Conservation (phyloP, 345 rosid genomes). For the Aethionema arabicum region DNA sequence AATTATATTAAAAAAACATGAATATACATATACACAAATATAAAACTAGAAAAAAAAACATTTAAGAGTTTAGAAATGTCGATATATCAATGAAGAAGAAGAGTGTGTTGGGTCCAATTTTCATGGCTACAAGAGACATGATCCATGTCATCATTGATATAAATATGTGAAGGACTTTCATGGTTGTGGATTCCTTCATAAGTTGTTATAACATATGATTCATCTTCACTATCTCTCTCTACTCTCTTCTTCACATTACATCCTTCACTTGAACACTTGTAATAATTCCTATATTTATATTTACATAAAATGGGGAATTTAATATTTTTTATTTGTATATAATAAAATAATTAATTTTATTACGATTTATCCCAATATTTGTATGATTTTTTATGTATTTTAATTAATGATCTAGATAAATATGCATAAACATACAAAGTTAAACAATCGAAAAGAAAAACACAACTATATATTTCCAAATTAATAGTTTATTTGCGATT, state of each 20-base stretch:
- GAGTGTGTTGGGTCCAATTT: constrained; percentile 34
- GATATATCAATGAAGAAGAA: constrained; percentile 17
- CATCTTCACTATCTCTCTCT: constrained; percentile 69
- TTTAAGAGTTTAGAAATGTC: neutral
- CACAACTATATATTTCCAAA: no score
- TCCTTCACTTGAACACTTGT: constrained; percentile 65
- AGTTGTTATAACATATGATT: constrained; percentile 66
- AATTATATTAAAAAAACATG: neutral
- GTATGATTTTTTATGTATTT: no score
- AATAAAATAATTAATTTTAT: no score
- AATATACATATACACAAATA: neutral
- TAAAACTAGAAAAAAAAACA: neutral
- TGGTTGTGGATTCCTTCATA: constrained; percentile 83
- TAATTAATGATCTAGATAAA: no score
- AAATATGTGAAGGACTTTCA: constrained; percentile 48
- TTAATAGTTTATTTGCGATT: no score
- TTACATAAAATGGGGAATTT: neutral
- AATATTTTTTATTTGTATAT: neutral
- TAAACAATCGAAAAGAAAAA: no score
- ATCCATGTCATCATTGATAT: constrained; percentile 41
- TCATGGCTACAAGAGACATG: constrained; percentile 28
- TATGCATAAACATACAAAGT: no score
- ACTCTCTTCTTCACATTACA: constrained; percentile 86
- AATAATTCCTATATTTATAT: constrained; percentile 65
- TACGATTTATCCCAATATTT: no score